These are phyloP conservation scores for Eucalyptus pauciflora DNA, from an alignment of 345 rosid species.

Conservation along the genomic window DNA sequence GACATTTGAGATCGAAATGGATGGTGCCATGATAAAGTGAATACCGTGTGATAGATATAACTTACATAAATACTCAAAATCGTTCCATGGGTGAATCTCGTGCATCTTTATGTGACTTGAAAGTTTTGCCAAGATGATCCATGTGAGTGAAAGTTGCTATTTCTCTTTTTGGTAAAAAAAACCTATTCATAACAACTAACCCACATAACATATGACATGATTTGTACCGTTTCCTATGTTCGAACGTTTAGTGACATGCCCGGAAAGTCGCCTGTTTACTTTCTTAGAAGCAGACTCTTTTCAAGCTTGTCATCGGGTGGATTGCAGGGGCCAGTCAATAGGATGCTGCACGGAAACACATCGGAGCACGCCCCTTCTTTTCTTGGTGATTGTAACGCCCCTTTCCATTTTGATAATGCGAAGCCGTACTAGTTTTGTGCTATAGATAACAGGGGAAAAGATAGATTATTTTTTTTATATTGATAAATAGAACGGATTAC, in stretches of 20 bases:
- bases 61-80: neutral
- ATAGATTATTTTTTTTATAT: neutral
- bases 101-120: neutral
- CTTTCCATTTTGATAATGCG: neutral
- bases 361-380: neutral
- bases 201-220: rapidly evolving
- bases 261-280: neutral
- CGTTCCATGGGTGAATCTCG: neutral
- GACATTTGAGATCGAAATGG: rapidly evolving
- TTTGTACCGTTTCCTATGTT: neutral
- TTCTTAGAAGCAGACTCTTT: neutral
- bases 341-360: neutral
- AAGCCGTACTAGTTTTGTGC: neutral
- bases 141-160: neutral
- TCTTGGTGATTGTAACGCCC: neutral
- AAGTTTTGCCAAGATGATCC: neutral
- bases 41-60: rapidly evolving
- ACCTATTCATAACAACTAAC: neutral
- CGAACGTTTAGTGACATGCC: neutral
- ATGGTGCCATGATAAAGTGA: neutral
- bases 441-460: neutral
- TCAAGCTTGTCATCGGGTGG: neutral
- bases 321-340: neutral
- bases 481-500: no score
- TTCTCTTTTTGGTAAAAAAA: neutral